Evolutionary conservation across 345 rosid genomes (phyloP), one percentile per base, ranked within the genome.

Genomic region (Salix dunnii): DNA sequence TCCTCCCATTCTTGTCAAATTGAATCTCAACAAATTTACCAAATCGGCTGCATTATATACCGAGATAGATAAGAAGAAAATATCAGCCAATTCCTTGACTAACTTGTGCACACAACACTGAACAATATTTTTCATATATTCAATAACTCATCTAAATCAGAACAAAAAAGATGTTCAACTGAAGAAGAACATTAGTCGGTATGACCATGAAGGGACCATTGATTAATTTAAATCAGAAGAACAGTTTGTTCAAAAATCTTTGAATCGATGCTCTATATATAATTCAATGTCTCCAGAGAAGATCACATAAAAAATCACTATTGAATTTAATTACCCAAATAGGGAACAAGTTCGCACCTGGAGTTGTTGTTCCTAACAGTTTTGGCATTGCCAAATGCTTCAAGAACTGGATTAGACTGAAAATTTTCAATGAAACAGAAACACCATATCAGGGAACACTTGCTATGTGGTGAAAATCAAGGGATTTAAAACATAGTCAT

Each of bases 321-420:
- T 7, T 77, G 43, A 30, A 23, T 20, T 55, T 46, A 55, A 53
- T 42, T 67, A 28, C 42, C 48, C 61, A 66, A 66, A 66, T 58
- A 72, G 46, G 2, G 33, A 72, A 70, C 25, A 42, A 6, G 53
- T 14, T 70, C 69, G 43, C 27, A 93, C 99, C 99, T 96, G 74
- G 99, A 96, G 86, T 96, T 96, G 87, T 96, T 96, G 79, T 96
- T 96, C 87, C 99, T 90, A 42, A 96, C 96, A 79, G 99, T 96
- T 82, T 96, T 96, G 23, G 99, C 99, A 81, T 96, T 96, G 36
- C 99, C 99, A 88, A 96, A 96, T 78, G 99, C 97, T 94, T 96
- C 99, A 83, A 96, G 99, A 84, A 96, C 99, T 48, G 99, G 99
- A 88, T 96, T 96, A 71, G 99, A 96, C 99, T 96, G 92, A 81